phyloP scores from a whole-genome alignment of 2,329 filamentous ascomycete genomes.

The Microdochium bolleyi region DNA sequence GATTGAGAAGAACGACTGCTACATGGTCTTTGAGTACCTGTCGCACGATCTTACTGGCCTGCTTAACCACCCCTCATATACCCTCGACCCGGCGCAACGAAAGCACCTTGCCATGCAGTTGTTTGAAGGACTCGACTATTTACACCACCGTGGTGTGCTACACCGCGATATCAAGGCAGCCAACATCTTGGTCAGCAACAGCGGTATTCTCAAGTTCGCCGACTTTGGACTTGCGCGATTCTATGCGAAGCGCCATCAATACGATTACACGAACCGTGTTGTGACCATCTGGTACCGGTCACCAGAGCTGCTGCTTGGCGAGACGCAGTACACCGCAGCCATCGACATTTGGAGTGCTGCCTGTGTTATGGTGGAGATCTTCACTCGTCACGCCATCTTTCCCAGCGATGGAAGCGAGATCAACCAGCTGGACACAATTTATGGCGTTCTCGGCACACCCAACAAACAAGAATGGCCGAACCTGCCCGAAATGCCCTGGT shows the following conservation, averaged over 20 bases:
- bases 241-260: conserved; percentile 82
- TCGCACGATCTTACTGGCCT: conserved; percentile 93
- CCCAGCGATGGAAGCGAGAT: conserved; percentile 94
- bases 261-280: conserved; percentile 96
- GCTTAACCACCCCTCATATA: conserved; percentile 89
- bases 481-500: conserved; percentile 94
- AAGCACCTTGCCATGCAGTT: conserved; percentile 90
- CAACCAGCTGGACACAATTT: conserved; percentile 95
- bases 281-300: conserved; percentile 98
- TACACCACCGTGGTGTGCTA: conserved; percentile 86
- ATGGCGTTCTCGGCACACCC: conserved; percentile 82
- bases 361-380: conserved; percentile 94
- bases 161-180: conserved; percentile 69
- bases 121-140: conserved; percentile 88
- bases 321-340: conserved; percentile 82
- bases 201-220: conserved; percentile 43
- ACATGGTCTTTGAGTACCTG: conserved; percentile 99
- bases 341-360: conserved; percentile 97
- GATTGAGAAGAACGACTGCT: conserved; percentile 98
- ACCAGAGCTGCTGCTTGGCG: conserved; percentile 81
- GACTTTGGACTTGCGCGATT: conserved; percentile 96
- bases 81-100: conserved; percentile 75
- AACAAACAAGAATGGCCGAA: conserved; percentile 80
- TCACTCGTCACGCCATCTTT: conserved; percentile 88
- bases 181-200: background rate